Evolutionary conservation across 495 filamentous ascomycete genomes (phyloP), one percentile per base, ranked within the genome.

Genomic region (Achaetomiella virescens): DNA sequence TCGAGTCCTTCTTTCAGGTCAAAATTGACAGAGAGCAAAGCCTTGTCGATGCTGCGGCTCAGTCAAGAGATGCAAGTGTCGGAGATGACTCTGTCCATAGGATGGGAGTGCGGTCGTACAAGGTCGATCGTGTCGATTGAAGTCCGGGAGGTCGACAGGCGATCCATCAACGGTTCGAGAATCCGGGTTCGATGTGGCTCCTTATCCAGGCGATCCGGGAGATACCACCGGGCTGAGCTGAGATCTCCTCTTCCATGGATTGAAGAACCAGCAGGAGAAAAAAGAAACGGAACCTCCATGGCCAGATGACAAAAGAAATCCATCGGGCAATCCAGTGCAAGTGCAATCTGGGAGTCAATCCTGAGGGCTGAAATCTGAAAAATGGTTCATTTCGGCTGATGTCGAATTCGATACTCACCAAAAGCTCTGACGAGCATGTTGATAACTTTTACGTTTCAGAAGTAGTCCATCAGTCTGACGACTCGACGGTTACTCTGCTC

Each of bases 221-320:
- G 38, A 41, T 18, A 43, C 41, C 41, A 24, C 41, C 22, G 11
- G 18, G 20, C 20, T 43, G 41, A 43, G 17, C 6, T 18, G 27
- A 31, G 27, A 31, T 31, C n/a, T 18, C 38, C 15, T 41, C n/a
- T 41, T 59, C 60, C 60, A 25, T 31, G 33, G 37, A 46, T 50
- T 38, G 27, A 27, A 43, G 35, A n/a, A 18, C n/a, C 31, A 52
- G 46, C 29, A 57, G 12, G 52, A 22, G 33, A 41, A 60, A 41
- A 60, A 64, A 44, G 48, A 66, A 66, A 64, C 52, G 20, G 21
- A 25, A 45, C 10, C 27, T 42, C 25, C n/a, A 38, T 43, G 27
- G 38, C 36, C 24, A 45, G 37, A 27, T 14, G 31, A 24, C 10
- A 50, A 38, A 50, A 25, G n/a, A 33, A 20, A 42, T n/a, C 37